These are phyloP conservation scores for Monosporascus ibericus DNA, from an alignment of 2,329 filamentous ascomycete species.

Conservation along the genomic window DNA sequence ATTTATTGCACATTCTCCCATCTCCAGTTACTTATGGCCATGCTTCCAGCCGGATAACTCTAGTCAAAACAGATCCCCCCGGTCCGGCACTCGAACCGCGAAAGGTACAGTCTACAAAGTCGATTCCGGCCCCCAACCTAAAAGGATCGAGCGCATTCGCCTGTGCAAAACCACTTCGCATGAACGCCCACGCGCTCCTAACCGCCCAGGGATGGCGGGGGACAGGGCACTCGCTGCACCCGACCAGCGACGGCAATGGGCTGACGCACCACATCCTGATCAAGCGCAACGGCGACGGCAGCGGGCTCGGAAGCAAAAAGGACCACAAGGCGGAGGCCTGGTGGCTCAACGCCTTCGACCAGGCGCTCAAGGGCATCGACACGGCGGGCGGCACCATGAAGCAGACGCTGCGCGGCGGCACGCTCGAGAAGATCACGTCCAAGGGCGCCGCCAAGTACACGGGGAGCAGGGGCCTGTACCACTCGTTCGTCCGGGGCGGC, in stretches of 20 bases:
- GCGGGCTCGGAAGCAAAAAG: slow-evolving; percentile 74
- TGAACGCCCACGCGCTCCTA: slow-evolving; percentile 82
- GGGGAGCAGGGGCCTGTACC: slow-evolving; percentile 63
- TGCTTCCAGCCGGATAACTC: too few relatives aligned
- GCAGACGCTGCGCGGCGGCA: slow-evolving; percentile 48
- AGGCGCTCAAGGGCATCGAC: slow-evolving; percentile 76
- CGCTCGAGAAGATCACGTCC: slow-evolving; percentile 44
- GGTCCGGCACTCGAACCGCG: too few relatives aligned
- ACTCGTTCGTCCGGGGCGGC: slow-evolving; percentile 79
- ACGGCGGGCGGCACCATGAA: slow-evolving; percentile 49
- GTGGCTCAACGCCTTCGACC: slow-evolving; percentile 95
- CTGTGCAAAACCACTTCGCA: slow-evolving; percentile 28
- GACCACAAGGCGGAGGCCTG: slow-evolving; percentile 73
- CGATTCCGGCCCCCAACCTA: too few relatives aligned
- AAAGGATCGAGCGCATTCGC: background rate
- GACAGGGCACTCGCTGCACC: slow-evolving; percentile 79
- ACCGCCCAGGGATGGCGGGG: slow-evolving; percentile 86
- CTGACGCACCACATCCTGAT: slow-evolving; percentile 79
- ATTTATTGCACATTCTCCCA: too few relatives aligned
- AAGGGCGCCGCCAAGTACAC: slow-evolving; percentile 52
- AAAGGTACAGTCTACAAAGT: too few relatives aligned
- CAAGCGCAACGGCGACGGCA: slow-evolving; percentile 71
- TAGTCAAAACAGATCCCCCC: too few relatives aligned
- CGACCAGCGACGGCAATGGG: slow-evolving; percentile 64
- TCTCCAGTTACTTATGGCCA: too few relatives aligned